Evolutionary conservation across 1,139 yeast species (phyloP).

Genomic region (Sugiyamaella grinbergsii): DNA sequence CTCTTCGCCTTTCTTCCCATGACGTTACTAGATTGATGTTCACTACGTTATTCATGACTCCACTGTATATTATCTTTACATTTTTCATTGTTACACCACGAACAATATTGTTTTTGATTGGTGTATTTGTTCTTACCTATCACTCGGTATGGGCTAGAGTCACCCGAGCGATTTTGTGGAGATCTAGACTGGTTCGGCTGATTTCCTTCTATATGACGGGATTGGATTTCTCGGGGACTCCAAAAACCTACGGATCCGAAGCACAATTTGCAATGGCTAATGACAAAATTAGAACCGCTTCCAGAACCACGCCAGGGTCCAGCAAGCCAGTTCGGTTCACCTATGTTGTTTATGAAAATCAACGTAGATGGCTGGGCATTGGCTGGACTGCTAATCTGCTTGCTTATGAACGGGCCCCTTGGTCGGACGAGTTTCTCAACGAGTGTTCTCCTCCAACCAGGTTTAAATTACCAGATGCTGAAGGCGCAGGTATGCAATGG

Average conservation of each 20-base stretch:
- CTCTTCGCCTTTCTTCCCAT: conserved; percentile 66
- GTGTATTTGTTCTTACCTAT: conserved; percentile 70
- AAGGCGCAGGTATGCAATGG: conserved; percentile 75
- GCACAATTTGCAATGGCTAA: conserved; percentile 29
- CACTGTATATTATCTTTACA: conserved; percentile 71
- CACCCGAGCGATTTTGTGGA: conserved; percentile 81
- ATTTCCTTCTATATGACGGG: conserved; percentile 83
- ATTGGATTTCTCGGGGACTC: conserved; percentile 68
- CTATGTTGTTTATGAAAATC: conserved; percentile 92
- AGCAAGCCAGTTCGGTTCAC: conserved; percentile 77
- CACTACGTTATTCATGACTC: conserved; percentile 83
- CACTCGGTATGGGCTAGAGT: conserved; percentile 85
- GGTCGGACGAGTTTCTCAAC: conserved; percentile 95
- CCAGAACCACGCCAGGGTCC: conserved; percentile 31
- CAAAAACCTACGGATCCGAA: conserved; percentile 30
- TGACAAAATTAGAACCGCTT: conserved; percentile 38
- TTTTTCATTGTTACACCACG: conserved; percentile 72
- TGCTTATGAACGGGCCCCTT: conserved; percentile 90
- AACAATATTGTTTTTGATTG: conserved; percentile 59
- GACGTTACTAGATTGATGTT: conserved; percentile 79
- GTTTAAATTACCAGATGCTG: conserved; percentile 79
- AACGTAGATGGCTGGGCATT: conserved; percentile 95
- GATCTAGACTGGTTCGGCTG: conserved; percentile 68
- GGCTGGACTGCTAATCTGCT: conserved; percentile 95
- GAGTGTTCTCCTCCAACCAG: conserved; percentile 76